A percentile compares a stretch with the other conserved stretches of the same genome.
Evolutionary conservation across 345 rosid genomes (phyloP).

Genomic region (Draba incana): DNA sequence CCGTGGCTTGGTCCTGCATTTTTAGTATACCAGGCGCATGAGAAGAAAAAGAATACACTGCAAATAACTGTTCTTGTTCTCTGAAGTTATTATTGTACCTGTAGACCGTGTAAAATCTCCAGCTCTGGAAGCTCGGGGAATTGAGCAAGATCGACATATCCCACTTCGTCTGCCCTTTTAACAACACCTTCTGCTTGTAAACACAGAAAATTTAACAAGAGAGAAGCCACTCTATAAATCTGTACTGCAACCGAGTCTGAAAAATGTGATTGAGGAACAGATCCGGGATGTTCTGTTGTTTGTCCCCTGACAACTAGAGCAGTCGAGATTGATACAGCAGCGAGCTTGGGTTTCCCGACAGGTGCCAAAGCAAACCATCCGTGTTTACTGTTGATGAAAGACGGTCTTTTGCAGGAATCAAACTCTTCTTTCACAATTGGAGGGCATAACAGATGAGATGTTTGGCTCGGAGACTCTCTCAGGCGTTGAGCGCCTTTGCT

Average conservation of each 20-base stretch:
- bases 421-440: slow-evolving; percentile 69
- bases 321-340: slow-evolving; percentile 48
- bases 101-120: slow-evolving; percentile 84
- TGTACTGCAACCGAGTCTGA: slow-evolving; percentile 83
- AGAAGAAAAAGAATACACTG: not conserved
- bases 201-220: slow-evolving; percentile 76
- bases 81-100: slow-evolving; percentile 51
- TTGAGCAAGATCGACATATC: slow-evolving; percentile 79
- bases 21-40: not conserved
- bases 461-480: slow-evolving; percentile 58
- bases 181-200: slow-evolving; percentile 84
- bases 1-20: slow-evolving; percentile 79
- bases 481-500: slow-evolving; percentile 71
- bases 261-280: slow-evolving; percentile 60
- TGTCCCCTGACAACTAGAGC: slow-evolving; percentile 60
- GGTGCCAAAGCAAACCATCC: slow-evolving; percentile 94
- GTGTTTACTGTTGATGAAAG: slow-evolving; percentile 61
- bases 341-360: slow-evolving; percentile 46
- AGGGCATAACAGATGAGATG: slow-evolving; percentile 59
- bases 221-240: slow-evolving; percentile 76
- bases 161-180: slow-evolving; percentile 83
- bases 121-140: slow-evolving; percentile 98
- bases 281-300: slow-evolving; percentile 43
- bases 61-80: slow-evolving; percentile 1
- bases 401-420: slow-evolving; percentile 60